phyloP scores from a whole-genome alignment of 768 basidiomycete genomes.

The Fistulinella prunicolor region DNA sequence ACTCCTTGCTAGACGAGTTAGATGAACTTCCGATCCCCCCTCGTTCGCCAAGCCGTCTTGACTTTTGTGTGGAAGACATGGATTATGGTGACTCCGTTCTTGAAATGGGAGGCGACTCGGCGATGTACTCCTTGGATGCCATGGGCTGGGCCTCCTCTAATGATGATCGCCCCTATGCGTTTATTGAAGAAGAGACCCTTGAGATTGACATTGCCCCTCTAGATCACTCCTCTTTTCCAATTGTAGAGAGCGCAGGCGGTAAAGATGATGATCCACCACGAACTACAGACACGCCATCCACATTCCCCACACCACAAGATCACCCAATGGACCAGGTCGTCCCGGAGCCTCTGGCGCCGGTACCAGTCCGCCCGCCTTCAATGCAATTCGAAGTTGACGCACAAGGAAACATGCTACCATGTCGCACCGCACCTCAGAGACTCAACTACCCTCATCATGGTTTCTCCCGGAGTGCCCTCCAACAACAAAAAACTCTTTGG shows the following conservation, averaged over 20 bases:
- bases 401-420: conserved; percentile 2
- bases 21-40: conserved; percentile 28
- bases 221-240: neutral
- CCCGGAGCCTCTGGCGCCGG: conserved; percentile 19
- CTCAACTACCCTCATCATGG: conserved; percentile 56
- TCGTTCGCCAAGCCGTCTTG: conserved; percentile 49
- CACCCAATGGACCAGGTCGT: conserved; percentile 15
- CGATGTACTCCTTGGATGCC: neutral
- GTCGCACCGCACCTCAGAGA: conserved; percentile 28
- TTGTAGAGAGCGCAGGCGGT: neutral
- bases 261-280: conserved; percentile 4
- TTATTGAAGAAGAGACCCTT: conserved; percentile 11
- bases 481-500: conserved; percentile 65
- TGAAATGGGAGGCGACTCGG: conserved; percentile 2
- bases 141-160: conserved; percentile 14
- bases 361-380: conserved; percentile 18
- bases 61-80: conserved; percentile 30
- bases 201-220: neutral
- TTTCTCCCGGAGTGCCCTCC: conserved; percentile 57
- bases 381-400: conserved; percentile 1
- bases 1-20: conserved; percentile 8
- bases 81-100: neutral
- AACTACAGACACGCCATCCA: conserved; percentile 9
- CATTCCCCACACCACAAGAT: conserved; percentile 12
- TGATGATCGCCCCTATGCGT: neutral